phyloP scores from a whole-genome alignment of 2,329 filamentous ascomycete genomes.

The Cryphonectria nitschkei region DNA sequence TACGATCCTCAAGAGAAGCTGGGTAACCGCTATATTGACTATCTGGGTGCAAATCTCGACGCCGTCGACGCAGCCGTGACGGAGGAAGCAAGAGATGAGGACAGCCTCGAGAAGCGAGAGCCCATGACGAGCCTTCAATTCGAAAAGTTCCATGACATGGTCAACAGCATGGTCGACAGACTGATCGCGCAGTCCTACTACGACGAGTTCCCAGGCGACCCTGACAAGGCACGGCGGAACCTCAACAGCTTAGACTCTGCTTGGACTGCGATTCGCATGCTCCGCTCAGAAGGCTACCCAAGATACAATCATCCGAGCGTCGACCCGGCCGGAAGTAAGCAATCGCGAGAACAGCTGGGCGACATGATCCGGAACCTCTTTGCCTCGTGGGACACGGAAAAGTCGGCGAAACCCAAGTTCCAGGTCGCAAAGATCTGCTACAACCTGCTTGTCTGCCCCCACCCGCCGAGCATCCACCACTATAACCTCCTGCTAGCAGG shows the following conservation, averaged over 20 bases:
- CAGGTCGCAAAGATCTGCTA: constrained; percentile 58
- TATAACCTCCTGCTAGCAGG: constrained; percentile 73
- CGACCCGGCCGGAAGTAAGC: constrained; percentile 29
- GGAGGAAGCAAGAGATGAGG: constrained; percentile 18
- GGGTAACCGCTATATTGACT: neutral
- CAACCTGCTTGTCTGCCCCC: constrained; percentile 66
- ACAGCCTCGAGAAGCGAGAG: constrained; percentile 28
- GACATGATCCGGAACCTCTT: constrained; percentile 35
- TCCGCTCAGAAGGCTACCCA: constrained; percentile 42
- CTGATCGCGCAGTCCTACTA: constrained; percentile 38
- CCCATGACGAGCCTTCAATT: constrained; percentile 32
- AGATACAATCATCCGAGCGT: constrained; percentile 35
- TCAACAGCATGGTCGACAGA: constrained; percentile 37
- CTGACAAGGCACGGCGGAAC: constrained; percentile 27
- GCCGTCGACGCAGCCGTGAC: constrained; percentile 15
- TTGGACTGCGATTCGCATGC: constrained; percentile 37
- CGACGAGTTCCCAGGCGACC: constrained; percentile 31
- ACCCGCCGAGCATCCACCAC: constrained; percentile 68
- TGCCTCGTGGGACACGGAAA: constrained; percentile 34
- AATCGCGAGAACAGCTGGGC: constrained; percentile 33
- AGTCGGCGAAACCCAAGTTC: constrained; percentile 32
- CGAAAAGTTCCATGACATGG: constrained; percentile 29
- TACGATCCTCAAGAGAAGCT: constrained; percentile 16
- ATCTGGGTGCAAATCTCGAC: constrained; percentile 18
- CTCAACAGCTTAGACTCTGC: constrained; percentile 39